These are phyloP conservation scores for Nicotiana sylvestris DNA, from an alignment of 257 asterid species.

Conservation along the genomic window DNA sequence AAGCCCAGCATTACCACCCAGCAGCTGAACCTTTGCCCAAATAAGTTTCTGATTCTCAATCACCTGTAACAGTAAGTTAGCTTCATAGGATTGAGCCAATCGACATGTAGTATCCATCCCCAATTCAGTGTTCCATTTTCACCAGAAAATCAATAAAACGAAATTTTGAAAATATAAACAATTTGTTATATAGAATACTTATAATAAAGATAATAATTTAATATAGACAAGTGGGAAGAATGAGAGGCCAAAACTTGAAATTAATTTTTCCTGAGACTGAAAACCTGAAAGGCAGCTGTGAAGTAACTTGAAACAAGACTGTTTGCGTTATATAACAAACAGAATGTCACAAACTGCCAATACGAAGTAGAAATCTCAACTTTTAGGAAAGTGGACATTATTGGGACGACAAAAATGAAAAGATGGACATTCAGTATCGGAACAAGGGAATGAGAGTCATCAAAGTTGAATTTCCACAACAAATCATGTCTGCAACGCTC, in stretches of 20 bases:
- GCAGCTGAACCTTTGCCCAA: constrained; percentile 11
- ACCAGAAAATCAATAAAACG: neutral
- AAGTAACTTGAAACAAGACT: neutral
- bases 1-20: constrained; percentile 22
- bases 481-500: neutral
- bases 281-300: neutral
- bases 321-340: neutral
- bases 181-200: neutral
- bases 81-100: neutral
- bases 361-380: neutral
- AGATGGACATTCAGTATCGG: neutral
- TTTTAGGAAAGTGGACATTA: neutral
- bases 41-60: constrained; percentile 22
- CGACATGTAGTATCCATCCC: neutral
- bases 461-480: neutral
- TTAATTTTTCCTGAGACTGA: neutral
- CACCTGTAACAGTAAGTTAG: constrained; percentile 14
- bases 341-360: neutral
- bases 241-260: neutral
- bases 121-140: neutral
- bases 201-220: neutral
- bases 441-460: neutral
- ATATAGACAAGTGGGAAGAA: neutral
- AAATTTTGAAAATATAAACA: neutral
- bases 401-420: neutral